phyloP scores from a whole-genome alignment of 228 moss, liverwort and hornwort genomes.

The Sphagnum magellanicum region DNA sequence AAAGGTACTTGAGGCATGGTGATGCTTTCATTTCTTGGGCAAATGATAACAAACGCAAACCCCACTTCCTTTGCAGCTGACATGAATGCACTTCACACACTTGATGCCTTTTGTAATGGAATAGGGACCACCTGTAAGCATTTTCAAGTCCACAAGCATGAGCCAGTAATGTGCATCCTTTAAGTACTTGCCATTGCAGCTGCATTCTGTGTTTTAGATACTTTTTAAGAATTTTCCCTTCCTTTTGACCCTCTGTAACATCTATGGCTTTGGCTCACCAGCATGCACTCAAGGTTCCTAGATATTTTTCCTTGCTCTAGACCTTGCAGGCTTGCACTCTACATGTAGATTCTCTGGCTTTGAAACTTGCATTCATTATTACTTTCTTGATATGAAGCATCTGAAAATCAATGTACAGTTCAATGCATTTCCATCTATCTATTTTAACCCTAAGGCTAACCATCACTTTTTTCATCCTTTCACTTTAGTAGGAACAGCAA shows the following conservation, averaged over 20 bases:
- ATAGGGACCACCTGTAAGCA: constrained; percentile 70
- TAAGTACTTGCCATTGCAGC: no score
- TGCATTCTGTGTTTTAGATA: neutral
- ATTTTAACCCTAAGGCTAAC: neutral
- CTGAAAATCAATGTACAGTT: neutral
- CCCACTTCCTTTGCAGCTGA: constrained; percentile 79
- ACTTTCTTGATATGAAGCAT: neutral
- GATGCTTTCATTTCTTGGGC: constrained; percentile 11
- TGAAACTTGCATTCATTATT: no score
- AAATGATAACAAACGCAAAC: constrained; percentile 70
- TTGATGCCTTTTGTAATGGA: constrained; percentile 60
- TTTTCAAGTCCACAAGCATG: neutral
- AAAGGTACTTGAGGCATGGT: neutral
- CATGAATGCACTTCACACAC: constrained; percentile 57
- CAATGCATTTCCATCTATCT: neutral
- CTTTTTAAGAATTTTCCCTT: neutral
- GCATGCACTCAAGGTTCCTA: neutral
- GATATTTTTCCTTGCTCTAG: neutral
- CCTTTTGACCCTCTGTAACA: neutral
- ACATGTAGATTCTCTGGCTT: no score
- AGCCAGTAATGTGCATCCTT: no score
- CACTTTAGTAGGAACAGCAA: neutral
- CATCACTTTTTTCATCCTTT: neutral
- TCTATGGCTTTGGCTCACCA: neutral
- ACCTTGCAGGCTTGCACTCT: neutral